Percentiles rank a stretch among this genome's conserved stretches.
Conservation (phyloP, 2,329 filamentous ascomycete genomes). For the Fusarium fracticaudum region DNA sequence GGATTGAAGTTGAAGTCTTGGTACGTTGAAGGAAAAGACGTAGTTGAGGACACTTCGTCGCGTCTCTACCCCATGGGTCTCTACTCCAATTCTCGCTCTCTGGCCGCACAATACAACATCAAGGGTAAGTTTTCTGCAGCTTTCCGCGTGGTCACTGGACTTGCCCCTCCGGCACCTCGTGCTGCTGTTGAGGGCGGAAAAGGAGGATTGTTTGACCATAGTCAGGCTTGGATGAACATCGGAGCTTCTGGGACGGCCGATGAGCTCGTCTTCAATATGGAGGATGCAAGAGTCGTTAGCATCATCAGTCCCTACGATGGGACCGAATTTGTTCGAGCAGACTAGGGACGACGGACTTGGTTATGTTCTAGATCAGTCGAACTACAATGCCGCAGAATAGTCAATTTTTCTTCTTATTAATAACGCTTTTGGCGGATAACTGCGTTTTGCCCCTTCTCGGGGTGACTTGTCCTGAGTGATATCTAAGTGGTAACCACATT, state of each 20-base stretch:
- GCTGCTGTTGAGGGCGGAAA: conserved; percentile 2
- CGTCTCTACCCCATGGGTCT: not conserved
- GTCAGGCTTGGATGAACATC: not conserved
- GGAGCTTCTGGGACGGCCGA: not conserved
- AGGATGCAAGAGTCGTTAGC: not conserved
- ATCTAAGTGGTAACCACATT: not conserved
- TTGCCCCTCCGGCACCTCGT: not conserved
- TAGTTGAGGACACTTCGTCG: not conserved
- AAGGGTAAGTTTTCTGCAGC: not conserved
- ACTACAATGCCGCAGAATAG: not conserved
- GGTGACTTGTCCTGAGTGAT: not conserved
- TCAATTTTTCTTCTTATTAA: not conserved
- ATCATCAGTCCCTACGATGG: not conserved
- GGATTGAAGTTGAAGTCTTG: conserved; percentile 14
- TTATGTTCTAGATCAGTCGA: no score
- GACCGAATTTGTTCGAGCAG: not conserved
- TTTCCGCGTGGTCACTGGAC: not conserved
- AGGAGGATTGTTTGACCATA: not conserved
- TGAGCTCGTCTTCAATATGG: conserved; percentile 7
- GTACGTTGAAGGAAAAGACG: not conserved
- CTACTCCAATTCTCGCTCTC: not conserved
- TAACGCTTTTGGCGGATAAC: no score
- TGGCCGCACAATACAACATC: not conserved
- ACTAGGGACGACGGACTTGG: not conserved
- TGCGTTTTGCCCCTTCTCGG: no score